Conservation (phyloP, 768 basidiomycete species). For the Fibroporia radiculosa region DNA sequence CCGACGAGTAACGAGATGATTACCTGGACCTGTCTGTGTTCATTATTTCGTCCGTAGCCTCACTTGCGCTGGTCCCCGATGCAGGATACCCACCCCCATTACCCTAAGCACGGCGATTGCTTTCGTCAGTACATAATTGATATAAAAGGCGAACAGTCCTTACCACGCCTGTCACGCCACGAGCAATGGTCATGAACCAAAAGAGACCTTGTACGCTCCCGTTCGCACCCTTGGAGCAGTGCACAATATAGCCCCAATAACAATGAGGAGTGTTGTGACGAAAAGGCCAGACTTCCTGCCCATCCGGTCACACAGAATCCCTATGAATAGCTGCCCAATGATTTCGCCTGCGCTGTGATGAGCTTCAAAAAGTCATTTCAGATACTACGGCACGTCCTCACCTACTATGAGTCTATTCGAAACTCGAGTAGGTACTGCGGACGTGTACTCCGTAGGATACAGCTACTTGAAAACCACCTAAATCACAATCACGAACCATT, state of each 20-base stretch:
- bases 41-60: constrained; percentile 68
- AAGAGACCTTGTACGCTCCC: constrained; percentile 55
- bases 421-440: constrained; percentile 55
- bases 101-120: constrained; percentile 32
- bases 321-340: constrained; percentile 54
- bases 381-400: constrained; percentile 19
- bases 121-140: no score
- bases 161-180: constrained; percentile 64
- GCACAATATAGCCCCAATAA: constrained; percentile 60
- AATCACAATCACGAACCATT: background rate
- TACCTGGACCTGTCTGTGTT: constrained; percentile 50
- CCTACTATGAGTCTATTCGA: constrained; percentile 67
- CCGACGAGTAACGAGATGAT: no score
- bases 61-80: constrained; percentile 59
- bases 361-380: background rate
- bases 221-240: constrained; percentile 58
- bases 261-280: constrained; percentile 59
- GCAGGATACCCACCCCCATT: constrained; percentile 77
- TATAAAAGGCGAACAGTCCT: constrained; percentile 21
- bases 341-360: constrained; percentile 38
- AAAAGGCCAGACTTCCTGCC: constrained; percentile 76
- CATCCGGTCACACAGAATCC: constrained; percentile 59
- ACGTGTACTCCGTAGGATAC: constrained; percentile 54
- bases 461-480: constrained; percentile 59
- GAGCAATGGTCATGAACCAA: constrained; percentile 68